A percentile compares a stretch with the other conserved stretches of the same genome.
Evolutionary conservation across 345 rosid species (phyloP).

Genomic region (Euphorbia lathyris): DNA sequence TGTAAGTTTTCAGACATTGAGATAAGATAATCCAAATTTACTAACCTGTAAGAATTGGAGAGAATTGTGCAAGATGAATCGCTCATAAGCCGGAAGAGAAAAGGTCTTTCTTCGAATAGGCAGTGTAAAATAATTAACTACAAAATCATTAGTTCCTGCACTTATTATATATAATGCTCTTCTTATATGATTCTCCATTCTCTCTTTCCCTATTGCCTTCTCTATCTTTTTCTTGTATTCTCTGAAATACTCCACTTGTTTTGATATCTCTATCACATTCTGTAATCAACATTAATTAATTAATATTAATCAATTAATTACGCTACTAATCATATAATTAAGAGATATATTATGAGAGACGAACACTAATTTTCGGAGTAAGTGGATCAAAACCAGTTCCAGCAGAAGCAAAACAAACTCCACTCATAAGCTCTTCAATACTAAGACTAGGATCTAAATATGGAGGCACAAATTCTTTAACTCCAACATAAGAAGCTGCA

Average conservation of each 20-base stretch:
- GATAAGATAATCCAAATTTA: no score
- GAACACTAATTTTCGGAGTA: conserved; percentile 53
- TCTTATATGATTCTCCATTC: conserved; percentile 29
- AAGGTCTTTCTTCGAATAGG: conserved; percentile 52
- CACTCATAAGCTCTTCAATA: conserved; percentile 59
- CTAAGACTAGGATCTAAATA: conserved; percentile 65
- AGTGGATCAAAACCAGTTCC: conserved; percentile 82
- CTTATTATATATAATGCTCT: conserved; percentile 38
- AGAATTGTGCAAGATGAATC: conserved; percentile 43
- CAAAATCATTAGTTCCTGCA: conserved; percentile 63
- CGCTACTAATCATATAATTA: no score
- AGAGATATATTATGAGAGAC: neutral
- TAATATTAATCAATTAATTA: no score
- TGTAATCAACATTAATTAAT: conserved; percentile 14
- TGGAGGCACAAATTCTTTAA: conserved; percentile 68
- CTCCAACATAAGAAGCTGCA: conserved; percentile 65
- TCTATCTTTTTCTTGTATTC: conserved; percentile 48
- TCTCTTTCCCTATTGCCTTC: conserved; percentile 37
- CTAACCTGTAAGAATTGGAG: conserved; percentile 52
- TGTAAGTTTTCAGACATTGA: no score
- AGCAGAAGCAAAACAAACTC: conserved; percentile 92
- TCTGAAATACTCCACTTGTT: conserved; percentile 49
- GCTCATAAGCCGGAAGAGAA: conserved; percentile 50
- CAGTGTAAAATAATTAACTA: conserved; percentile 49
- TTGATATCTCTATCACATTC: conserved; percentile 40